Base-by-base conservation (phyloP, 129 eudicot species). In the Heracleum sosnowskyi region DNA sequence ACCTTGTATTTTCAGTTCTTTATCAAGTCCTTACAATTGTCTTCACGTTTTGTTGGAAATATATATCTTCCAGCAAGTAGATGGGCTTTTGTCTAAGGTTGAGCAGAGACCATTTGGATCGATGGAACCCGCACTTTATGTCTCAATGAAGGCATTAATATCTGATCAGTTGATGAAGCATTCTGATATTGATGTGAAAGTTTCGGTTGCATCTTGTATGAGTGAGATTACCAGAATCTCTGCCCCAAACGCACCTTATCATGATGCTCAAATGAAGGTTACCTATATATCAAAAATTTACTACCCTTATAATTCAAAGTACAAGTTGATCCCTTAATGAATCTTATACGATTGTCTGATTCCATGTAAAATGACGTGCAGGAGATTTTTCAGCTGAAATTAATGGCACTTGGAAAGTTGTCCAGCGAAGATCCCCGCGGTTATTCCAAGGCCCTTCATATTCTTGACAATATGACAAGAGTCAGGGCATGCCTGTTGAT, bases 201-300 rank as follows among this genome's bases (percentile, higher is more conserved):
- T 91, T 78, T 87, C 87, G 22, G 93, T 94, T 75, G 97, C 98
- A 63, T 78, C 93, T 15, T 94, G 98, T 88, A 91, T 94, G 71
- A 91, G 96, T 81, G 97, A 94, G 85, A 90, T 94, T 63, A 91
- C 90, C 7, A 88, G 98, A 83, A 94, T 94, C 53, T 87, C 94
- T 18, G 98, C 97, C 11, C 98, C 98, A 42, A 92, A 94, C 35
- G 90, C 97, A 64, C 97, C 98, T 11, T 94, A 91, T 74, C 81
- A 82, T 4, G 96, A 94, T 87, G 98, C 88, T 29, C 64, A 85
- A 57, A 94, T 94, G 98, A 94, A 90, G 98, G 98, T 91, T 63
- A 81, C 44, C 31, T 35, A 42, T 24, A 34, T 31, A 16, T 60
- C 39, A 36, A 8, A 18, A 40, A 31, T 69, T 8, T 31, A 18